Base-by-base conservation (phyloP, 768 basidiomycete genomes). In the Phanerodontia chrysosporium region DNA sequence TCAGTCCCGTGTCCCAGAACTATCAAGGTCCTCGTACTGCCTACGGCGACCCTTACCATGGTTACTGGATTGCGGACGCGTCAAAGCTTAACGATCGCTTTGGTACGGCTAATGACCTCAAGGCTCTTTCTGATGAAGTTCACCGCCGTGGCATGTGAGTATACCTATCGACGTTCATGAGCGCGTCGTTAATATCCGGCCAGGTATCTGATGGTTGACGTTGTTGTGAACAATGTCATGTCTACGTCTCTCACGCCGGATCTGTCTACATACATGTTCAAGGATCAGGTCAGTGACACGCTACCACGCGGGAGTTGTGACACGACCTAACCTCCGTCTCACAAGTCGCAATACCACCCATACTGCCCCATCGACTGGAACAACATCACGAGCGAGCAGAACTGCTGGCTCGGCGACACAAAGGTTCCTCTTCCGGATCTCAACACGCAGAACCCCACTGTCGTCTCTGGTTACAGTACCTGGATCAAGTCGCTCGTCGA, bases 141-240 rank as follows among this genome's bases (percentile, higher is more conserved):
- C 92, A 94, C 71, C 71, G 75, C 12, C 82, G 89, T 35, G 81
- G 80, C 55, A 94, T 94, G 92, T 84, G 62, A 53, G 79, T 67
- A 18, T n/a, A 24, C 3, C 30, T 14, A 2, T 13, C n/a, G 25
- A 30, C 12, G 16, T 36, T 5, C 22, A n/a, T 32, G 29, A 4
- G 18, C 21, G 14, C 35, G 21, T n/a, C 25, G 44, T 18, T 42
- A 52, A 42, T 35, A 27, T 21, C 12, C 30, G 32, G 24, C 3
- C 48, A 79, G 78, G 84, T 92, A 86, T 70, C 75, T 94, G 61
- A 93, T 92, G 90, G 84, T 93, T 49, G 92, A 94, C 66, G 72
- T 90, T 30, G 89, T 95, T 39, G 83, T 89, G 32, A 95, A 95
- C 71, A 89, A 94, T 70, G 90, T 95, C 51, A 92, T 92, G 80